Evolutionary conservation across 768 basidiomycete species (phyloP).

Genomic region (Xerocomellus intermedius): DNA sequence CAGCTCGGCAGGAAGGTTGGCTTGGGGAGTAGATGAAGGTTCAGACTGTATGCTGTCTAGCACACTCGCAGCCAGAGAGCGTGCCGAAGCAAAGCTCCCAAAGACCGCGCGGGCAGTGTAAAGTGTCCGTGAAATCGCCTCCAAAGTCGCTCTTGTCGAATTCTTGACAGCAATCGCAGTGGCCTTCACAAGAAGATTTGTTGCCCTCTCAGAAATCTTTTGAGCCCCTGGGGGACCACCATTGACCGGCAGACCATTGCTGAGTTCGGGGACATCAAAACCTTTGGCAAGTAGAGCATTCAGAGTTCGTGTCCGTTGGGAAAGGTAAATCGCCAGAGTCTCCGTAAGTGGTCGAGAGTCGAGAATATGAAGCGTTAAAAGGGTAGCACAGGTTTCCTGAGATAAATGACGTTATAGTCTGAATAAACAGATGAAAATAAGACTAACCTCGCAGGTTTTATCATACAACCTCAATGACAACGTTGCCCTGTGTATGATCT

Average conservation of each 20-base stretch:
- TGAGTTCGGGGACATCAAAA: slow-evolving; percentile 17
- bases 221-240: slow-evolving; percentile 32
- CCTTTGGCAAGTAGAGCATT: slow-evolving; percentile 41
- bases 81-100: slow-evolving; percentile 32
- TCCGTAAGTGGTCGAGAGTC: slow-evolving; percentile 81
- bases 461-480: slow-evolving; percentile 66
- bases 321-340: slow-evolving; percentile 65
- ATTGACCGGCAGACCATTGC: slow-evolving; percentile 38
- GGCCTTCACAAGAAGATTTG: slow-evolving; percentile 28
- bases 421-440: background rate
- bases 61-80: slow-evolving; percentile 54
- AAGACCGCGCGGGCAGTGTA: slow-evolving; percentile 58
- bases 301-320: slow-evolving; percentile 65
- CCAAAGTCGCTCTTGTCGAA: slow-evolving; percentile 49
- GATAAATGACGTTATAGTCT: background rate
- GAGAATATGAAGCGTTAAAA: slow-evolving; percentile 83
- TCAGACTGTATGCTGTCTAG: slow-evolving; percentile 64
- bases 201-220: background rate
- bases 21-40: slow-evolving; percentile 23
- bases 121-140: slow-evolving; percentile 59
- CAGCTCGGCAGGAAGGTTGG: slow-evolving; percentile 47
- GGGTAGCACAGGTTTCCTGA: slow-evolving; percentile 72
- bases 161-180: slow-evolving; percentile 53
- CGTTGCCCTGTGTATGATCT: slow-evolving; percentile 88
- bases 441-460: slow-evolving; percentile 51